A percentile compares a stretch with the other conserved stretches of the same genome.
phyloP scores from a whole-genome alignment of 306 rosid species.

The Malus sylvestris region DNA sequence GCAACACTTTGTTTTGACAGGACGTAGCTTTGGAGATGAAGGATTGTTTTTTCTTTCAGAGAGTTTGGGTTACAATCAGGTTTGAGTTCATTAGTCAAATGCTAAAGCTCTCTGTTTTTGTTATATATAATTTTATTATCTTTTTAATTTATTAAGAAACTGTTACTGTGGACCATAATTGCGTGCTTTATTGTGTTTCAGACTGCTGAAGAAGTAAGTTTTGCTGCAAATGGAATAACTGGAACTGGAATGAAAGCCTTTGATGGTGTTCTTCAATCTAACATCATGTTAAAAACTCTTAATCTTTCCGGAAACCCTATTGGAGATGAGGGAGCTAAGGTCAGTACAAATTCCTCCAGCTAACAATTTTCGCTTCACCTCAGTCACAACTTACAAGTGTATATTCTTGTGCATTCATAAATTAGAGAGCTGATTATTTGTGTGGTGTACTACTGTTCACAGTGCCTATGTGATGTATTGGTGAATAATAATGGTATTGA shows the following conservation, averaged over 20 bases:
- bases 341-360: constrained; percentile 14
- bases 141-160: background rate
- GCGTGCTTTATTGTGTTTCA: constrained; percentile 23
- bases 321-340: constrained; percentile 97
- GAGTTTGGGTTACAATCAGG: constrained; percentile 91
- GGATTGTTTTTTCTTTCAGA: constrained; percentile 85
- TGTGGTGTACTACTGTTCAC: constrained; percentile 31
- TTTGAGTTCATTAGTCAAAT: constrained; percentile 16
- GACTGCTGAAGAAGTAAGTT: constrained; percentile 88
- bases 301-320: constrained; percentile 93
- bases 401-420: constrained; percentile 1
- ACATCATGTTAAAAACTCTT: constrained; percentile 68
- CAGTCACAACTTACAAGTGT: background rate
- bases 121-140: background rate
- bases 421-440: constrained; percentile 10
- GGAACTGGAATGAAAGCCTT: constrained; percentile 84
- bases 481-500: constrained; percentile 63
- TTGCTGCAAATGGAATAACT: constrained; percentile 97
- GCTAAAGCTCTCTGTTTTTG: constrained; percentile 9
- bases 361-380: background rate
- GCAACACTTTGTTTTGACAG: constrained; percentile 28
- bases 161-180: background rate
- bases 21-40: constrained; percentile 93
- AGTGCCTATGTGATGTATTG: constrained; percentile 77
- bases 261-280: constrained; percentile 94